Evolutionary conservation across 2,329 filamentous ascomycete genomes (phyloP).

Genomic region (Aspergillus quadricinctus): DNA sequence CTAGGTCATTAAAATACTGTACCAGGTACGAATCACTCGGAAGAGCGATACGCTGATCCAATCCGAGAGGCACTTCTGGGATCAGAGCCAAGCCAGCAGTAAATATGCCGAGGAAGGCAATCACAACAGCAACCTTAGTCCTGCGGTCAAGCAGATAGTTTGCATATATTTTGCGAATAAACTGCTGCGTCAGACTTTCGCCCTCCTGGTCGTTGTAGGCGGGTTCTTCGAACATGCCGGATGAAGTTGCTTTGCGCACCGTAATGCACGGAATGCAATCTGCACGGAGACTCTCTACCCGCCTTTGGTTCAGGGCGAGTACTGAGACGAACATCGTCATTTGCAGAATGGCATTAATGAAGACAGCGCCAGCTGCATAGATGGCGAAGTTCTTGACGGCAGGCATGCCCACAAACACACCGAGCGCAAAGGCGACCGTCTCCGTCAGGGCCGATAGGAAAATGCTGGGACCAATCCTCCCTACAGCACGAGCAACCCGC

Average conservation of each 20-base stretch:
- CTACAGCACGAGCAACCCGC: conserved; percentile 80
- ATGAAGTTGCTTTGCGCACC: conserved; percentile 68
- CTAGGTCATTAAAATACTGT: conserved; percentile 92
- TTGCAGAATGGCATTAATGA: conserved; percentile 95
- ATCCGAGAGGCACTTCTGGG: conserved; percentile 76
- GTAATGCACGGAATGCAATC: conserved; percentile 90
- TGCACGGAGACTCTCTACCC: conserved; percentile 81
- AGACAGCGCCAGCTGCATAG: conserved; percentile 91
- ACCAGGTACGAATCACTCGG: conserved; percentile 93
- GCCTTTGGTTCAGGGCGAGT: conserved; percentile 81
- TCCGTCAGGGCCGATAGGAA: conserved; percentile 92
- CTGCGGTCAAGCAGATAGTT: conserved; percentile 75
- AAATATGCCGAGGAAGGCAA: conserved; percentile 82
- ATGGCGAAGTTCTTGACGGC: conserved; percentile 96
- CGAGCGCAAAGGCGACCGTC: conserved; percentile 87
- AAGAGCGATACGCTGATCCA: conserved; percentile 92
- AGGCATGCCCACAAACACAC: conserved; percentile 94
- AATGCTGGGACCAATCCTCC: conserved; percentile 94
- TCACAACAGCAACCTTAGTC: conserved; percentile 70
- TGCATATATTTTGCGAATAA: conserved; percentile 88
- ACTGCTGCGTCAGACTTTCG: conserved; percentile 76
- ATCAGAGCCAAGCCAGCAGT: conserved; percentile 79
- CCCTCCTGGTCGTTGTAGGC: conserved; percentile 69
- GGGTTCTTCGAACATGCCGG: conserved; percentile 59
- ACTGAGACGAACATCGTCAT: conserved; percentile 97